These are phyloP conservation scores for Rostrohypoxylon terebratum DNA, from an alignment of 495 filamentous ascomycete genomes.

Conservation along the genomic window DNA sequence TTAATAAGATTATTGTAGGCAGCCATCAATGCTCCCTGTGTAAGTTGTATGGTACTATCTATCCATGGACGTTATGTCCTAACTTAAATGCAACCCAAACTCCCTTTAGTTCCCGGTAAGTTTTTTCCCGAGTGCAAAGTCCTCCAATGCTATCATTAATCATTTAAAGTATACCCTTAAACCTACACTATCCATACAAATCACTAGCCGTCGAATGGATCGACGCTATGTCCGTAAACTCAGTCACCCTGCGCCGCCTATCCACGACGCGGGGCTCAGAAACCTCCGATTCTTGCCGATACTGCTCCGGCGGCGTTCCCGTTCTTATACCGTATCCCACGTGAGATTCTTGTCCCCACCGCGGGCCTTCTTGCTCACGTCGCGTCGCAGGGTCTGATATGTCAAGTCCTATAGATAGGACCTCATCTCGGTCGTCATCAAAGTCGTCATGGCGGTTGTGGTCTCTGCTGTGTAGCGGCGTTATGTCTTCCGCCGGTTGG, in stretches of 20 bases:
- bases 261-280: constrained; percentile 16
- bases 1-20: not conserved
- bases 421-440: constrained; percentile 23
- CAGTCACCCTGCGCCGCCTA: constrained; percentile 29
- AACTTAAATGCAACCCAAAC: not conserved
- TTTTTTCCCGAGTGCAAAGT: not conserved
- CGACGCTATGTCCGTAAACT: constrained; percentile 28
- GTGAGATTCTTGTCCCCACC: constrained; percentile 29
- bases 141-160: not conserved
- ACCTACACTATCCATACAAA: constrained; percentile 11
- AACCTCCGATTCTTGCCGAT: constrained; percentile 1
- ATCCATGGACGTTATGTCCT: not conserved
- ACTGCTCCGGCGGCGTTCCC: constrained; percentile 22
- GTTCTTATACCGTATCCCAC: constrained; percentile 25
- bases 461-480: not conserved
- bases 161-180: not conserved
- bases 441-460: constrained; percentile 5
- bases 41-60: not conserved
- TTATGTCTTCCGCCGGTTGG: not conserved
- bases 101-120: not conserved
- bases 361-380: not conserved
- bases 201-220: not conserved
- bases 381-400: not conserved
- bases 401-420: constrained; percentile 27
- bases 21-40: not conserved